Evolutionary conservation across 2,329 filamentous ascomycete genomes (phyloP).

Genomic region (Lizonia empirigonia): DNA sequence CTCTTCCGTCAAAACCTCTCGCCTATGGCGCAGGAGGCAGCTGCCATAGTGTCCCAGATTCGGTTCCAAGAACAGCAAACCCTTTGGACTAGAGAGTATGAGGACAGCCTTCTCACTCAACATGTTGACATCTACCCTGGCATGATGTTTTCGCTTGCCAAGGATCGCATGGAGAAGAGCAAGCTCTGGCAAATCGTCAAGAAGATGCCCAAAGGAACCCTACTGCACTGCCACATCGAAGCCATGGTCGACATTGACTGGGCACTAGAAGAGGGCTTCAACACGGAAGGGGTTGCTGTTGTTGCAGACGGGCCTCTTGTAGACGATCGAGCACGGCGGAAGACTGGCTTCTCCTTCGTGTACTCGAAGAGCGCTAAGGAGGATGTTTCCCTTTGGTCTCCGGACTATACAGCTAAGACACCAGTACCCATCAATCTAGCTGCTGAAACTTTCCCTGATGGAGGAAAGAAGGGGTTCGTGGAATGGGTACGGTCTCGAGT

Average conservation of each 20-base stretch:
- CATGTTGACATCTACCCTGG: constrained; percentile 76
- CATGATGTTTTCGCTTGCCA: constrained; percentile 91
- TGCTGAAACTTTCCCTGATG: constrained; percentile 75
- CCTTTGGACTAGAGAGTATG: constrained; percentile 76
- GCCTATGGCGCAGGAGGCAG: constrained; percentile 77
- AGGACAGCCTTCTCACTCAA: constrained; percentile 70
- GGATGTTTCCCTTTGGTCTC: constrained; percentile 66
- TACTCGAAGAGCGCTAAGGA: constrained; percentile 50
- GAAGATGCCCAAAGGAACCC: constrained; percentile 84
- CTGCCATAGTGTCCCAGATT: constrained; percentile 79
- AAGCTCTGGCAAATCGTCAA: constrained; percentile 84
- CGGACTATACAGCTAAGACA: constrained; percentile 64
- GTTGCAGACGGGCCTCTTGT: constrained; percentile 63
- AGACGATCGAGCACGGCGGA: constrained; percentile 59
- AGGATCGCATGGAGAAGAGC: constrained; percentile 82
- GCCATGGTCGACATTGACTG: constrained; percentile 90
- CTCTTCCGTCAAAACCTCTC: constrained; percentile 77
- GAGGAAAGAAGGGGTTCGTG: constrained; percentile 73
- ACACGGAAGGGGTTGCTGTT: constrained; percentile 76
- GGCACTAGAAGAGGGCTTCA: constrained; percentile 73
- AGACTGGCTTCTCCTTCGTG: constrained; percentile 65
- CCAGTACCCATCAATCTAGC: constrained; percentile 65
- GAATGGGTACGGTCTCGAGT: constrained; percentile 77
- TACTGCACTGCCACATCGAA: constrained; percentile 87
- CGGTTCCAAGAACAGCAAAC: constrained; percentile 75